Percentiles rank a stretch among this genome's conserved stretches.
Evolutionary conservation across 306 rosid genomes (phyloP).

Genomic region (Clitoria ternatea): DNA sequence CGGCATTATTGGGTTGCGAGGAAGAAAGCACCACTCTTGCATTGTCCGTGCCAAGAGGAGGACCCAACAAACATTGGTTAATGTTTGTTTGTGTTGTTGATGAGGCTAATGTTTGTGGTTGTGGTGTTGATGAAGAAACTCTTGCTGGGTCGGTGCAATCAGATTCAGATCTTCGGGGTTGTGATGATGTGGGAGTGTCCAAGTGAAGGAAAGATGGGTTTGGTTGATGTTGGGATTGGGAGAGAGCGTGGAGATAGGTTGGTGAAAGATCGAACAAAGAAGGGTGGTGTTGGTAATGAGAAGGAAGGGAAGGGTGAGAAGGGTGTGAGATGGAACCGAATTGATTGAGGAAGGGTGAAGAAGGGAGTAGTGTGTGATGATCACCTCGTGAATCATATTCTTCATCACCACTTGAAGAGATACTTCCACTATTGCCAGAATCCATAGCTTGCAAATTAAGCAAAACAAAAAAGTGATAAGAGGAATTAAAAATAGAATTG

Average conservation of each 20-base stretch:
- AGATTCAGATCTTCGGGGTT: constrained; percentile 39
- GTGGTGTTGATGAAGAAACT: not conserved
- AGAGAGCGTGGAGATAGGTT: constrained; percentile 35
- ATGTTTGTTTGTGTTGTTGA: not conserved
- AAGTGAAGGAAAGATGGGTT: constrained; percentile 41
- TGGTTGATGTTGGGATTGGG: constrained; percentile 46
- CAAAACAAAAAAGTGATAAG: constrained; percentile 7
- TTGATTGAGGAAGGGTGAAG: constrained; percentile 35
- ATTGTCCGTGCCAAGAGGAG: not conserved
- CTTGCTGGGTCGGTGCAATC: constrained; percentile 21
- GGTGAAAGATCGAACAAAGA: constrained; percentile 49
- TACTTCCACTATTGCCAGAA: constrained; percentile 81
- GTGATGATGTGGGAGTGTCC: constrained; percentile 16
- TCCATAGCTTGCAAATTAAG: constrained; percentile 61
- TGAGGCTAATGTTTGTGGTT: too few relatives aligned
- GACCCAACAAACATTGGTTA: constrained; percentile 20
- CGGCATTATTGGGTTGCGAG: constrained; percentile 17
- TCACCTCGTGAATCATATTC: constrained; percentile 64
- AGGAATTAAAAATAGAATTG: constrained; percentile 4
- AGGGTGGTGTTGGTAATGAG: constrained; percentile 35
- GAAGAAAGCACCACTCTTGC: not conserved
- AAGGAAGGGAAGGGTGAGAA: too few relatives aligned
- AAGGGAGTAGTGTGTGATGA: constrained; percentile 24
- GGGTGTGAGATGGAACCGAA: constrained; percentile 36
- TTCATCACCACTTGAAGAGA: constrained; percentile 89